Conservation (phyloP, 441 rosid species). For the Iberis amara region DNA sequence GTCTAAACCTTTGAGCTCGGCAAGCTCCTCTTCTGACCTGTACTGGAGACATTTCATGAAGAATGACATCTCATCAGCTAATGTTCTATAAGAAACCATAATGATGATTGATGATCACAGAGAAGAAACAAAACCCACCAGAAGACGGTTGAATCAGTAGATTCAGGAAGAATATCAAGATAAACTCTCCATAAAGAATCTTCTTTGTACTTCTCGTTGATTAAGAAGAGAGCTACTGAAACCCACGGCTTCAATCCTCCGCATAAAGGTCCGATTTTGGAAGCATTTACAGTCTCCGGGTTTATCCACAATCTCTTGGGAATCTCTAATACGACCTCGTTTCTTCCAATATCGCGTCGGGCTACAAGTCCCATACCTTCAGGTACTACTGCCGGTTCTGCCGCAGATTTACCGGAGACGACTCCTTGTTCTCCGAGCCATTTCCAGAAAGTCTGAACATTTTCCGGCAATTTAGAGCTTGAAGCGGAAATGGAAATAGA, state of each 20-base stretch:
- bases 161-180: conserved; percentile 73
- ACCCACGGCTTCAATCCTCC: conserved; percentile 83
- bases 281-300: conserved; percentile 68
- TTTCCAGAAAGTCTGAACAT: conserved; percentile 63
- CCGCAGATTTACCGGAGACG: conserved; percentile 53
- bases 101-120: conserved; percentile 2
- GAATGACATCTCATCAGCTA: not conserved
- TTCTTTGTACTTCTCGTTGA: conserved; percentile 60
- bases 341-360: conserved; percentile 57
- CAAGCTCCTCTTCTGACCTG: conserved; percentile 98
- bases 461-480: conserved; percentile 32
- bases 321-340: conserved; percentile 85
- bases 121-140: conserved; percentile 61
- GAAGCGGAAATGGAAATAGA: conserved; percentile 33
- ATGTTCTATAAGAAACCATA: too few species aligned
- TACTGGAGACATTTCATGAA: conserved; percentile 52
- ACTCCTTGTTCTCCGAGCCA: conserved; percentile 71
- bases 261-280: conserved; percentile 73
- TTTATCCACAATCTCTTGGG: conserved; percentile 85
- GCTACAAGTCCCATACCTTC: conserved; percentile 89
- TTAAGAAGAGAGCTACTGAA: conserved; percentile 76
- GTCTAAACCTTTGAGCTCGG: conserved; percentile 74
- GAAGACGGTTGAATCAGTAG: conserved; percentile 74
- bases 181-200: conserved; percentile 67
- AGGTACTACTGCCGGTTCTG: conserved; percentile 49